Base-by-base conservation (phyloP, 2,329 filamentous ascomycete genomes). In the Paramyrothecium sp. region DNA sequence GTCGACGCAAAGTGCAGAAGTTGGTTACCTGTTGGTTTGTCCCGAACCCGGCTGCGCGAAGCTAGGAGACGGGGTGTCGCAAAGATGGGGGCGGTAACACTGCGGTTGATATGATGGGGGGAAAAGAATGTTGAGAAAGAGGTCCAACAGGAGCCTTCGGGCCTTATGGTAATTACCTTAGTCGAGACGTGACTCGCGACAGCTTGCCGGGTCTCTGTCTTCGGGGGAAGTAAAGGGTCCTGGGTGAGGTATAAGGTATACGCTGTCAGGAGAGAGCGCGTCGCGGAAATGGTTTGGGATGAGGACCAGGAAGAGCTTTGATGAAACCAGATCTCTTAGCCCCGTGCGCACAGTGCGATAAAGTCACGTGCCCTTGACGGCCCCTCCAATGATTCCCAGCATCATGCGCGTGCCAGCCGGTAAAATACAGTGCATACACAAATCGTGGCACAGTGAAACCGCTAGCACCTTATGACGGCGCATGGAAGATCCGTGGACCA, bases 231-330 rank as follows among this genome's bases (percentile, higher is more conserved):
- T 4, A 19, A 16, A 17, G 38, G 38, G 38, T 16, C 13, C 5
- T 16, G 38, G 13, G 5, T 12, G 13, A 17, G 38, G 38, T 10
- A 38, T 8, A 38, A 38, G 33, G 33, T 44, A 17, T 16, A 44
- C 38, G 38, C 38, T 54, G 53, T 55, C 53, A 20, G 21, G 26
- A 33, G 53, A 49, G 19, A 20, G 13, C 38, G 38, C 38, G 38
- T 44, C 38, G 38, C 38, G 38, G 38, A 44, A 17, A 19, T 38
- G 53, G 34, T 54, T 54, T 54, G 20, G 38, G 52, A 38, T 38
- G 44, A 47, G 53, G 53, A 19, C 53, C 48, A 22, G 53, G 53
- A 23, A 38, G 41, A 54, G 53, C 53, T 54, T 50, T 54, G 53
- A 13, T 54, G 53, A 48, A 49, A 54, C 53, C 17, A 49, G 20